These are phyloP conservation scores for Mycogone perniciosa DNA, from an alignment of 2,329 filamentous ascomycete species.

Conservation along the genomic window DNA sequence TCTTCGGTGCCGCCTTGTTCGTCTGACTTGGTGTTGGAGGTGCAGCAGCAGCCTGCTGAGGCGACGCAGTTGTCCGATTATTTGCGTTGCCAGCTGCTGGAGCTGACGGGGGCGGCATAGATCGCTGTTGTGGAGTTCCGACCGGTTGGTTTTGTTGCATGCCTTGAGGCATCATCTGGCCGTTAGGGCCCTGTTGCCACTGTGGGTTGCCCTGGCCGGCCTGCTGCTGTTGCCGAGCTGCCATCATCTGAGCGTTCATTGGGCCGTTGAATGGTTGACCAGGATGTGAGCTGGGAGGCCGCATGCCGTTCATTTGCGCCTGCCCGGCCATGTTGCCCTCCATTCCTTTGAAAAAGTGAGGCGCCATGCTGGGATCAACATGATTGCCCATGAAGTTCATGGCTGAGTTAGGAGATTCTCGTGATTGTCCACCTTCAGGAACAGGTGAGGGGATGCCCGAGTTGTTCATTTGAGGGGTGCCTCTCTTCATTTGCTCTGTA, in stretches of 20 bases:
- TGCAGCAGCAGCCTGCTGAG: slow-evolving; percentile 57
- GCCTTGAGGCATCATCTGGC: slow-evolving; percentile 34
- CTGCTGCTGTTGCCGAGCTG: slow-evolving; percentile 39
- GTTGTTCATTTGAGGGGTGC: slow-evolving; percentile 66
- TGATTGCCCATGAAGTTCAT: slow-evolving; percentile 59
- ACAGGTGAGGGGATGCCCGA: slow-evolving; percentile 64
- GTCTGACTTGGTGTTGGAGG: slow-evolving; percentile 70
- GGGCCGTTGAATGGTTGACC: slow-evolving; percentile 49
- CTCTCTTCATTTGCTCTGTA: slow-evolving; percentile 71
- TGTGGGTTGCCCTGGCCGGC: slow-evolving; percentile 26
- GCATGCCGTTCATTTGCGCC: slow-evolving; percentile 59
- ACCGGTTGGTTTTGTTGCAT: slow-evolving; percentile 39
- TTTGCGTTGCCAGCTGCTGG: slow-evolving; percentile 47
- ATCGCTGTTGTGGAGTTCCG: slow-evolving; percentile 65
- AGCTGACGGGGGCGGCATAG: slow-evolving; percentile 62
- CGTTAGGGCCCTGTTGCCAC: slow-evolving; percentile 37
- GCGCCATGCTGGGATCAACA: slow-evolving; percentile 55
- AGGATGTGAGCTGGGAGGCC: slow-evolving; percentile 63
- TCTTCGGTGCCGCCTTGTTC: slow-evolving; percentile 70
- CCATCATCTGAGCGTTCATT: slow-evolving; percentile 57
- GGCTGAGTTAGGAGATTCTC: slow-evolving; percentile 56
- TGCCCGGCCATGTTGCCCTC: slow-evolving; percentile 48
- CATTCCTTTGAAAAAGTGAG: slow-evolving; percentile 54
- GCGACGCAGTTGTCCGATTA: slow-evolving; percentile 52
- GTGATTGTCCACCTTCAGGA: slow-evolving; percentile 61